These are phyloP conservation scores for Zygotorulaspora sp. DNA, from an alignment of 805 yeast genomes.

Conservation along the genomic window DNA sequence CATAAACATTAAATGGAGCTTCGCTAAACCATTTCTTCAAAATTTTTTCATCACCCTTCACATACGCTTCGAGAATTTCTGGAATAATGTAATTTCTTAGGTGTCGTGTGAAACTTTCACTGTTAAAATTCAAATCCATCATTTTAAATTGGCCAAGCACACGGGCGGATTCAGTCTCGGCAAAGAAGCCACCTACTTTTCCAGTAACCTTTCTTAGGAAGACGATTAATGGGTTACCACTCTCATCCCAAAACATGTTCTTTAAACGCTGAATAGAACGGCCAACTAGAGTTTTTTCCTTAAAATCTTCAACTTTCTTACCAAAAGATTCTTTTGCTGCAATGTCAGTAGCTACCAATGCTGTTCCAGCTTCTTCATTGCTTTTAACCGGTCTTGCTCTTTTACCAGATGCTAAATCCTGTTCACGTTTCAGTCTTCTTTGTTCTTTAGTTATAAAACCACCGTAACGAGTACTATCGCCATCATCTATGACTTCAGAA, in stretches of 20 bases:
- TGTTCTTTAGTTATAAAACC: slow-evolving; percentile 83
- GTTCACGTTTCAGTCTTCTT: slow-evolving; percentile 68
- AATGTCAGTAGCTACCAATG: slow-evolving; percentile 74
- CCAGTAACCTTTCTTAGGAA: slow-evolving; percentile 73
- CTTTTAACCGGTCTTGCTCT: slow-evolving; percentile 66
- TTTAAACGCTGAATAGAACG: slow-evolving; percentile 55
- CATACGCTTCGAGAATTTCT: slow-evolving; percentile 91
- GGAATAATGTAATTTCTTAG: slow-evolving; percentile 91
- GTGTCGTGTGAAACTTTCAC: slow-evolving; percentile 72
- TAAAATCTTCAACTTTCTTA: slow-evolving; percentile 62
- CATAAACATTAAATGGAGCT: slow-evolving; percentile 93
- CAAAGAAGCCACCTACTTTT: slow-evolving; percentile 81
- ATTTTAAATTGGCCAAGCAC: slow-evolving; percentile 81
- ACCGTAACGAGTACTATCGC: slow-evolving; percentile 84
- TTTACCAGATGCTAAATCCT: slow-evolving; percentile 53
- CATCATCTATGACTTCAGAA: slow-evolving; percentile 84
- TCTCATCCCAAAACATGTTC: slow-evolving; percentile 77
- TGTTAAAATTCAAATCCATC: slow-evolving; percentile 84
- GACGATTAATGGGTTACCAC: slow-evolving; percentile 86
- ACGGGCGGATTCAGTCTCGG: slow-evolving; percentile 93
- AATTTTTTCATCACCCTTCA: slow-evolving; percentile 79
- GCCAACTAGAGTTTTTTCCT: slow-evolving; percentile 66
- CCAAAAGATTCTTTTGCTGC: slow-evolving; percentile 65
- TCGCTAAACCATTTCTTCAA: slow-evolving; percentile 91
- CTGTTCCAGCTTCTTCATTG: slow-evolving; percentile 77